Conservation (phyloP, 306 rosid genomes). For the Citrullus amarus region DNA sequence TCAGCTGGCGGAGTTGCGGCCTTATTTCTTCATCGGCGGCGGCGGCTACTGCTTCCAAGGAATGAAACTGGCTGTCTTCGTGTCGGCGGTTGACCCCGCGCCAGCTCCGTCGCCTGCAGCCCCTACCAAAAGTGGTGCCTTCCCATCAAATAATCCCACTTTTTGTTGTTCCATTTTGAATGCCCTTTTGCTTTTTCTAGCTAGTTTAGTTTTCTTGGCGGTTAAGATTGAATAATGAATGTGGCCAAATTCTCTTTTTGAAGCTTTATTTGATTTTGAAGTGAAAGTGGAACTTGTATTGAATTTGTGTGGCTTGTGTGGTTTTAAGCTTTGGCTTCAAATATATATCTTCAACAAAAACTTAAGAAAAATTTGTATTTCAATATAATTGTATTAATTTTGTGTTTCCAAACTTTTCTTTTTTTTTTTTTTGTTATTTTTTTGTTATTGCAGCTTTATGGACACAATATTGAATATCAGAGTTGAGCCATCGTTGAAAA, state of each 20-base stretch:
- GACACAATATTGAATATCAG: too few relatives aligned
- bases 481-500: too few relatives aligned
- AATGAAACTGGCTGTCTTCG: slow-evolving; percentile 37
- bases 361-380: too few relatives aligned
- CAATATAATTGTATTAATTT: too few relatives aligned
- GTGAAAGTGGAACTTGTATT: not conserved
- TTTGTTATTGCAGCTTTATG: too few relatives aligned
- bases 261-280: not conserved
- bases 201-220: not conserved
- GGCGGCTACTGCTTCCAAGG: slow-evolving; percentile 70
- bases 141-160: not conserved
- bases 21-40: slow-evolving; percentile 41
- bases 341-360: too few relatives aligned
- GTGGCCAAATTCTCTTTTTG: too few relatives aligned
- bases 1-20: slow-evolving; percentile 30
- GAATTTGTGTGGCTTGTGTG: not conserved
- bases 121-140: not conserved
- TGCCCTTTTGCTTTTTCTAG: slow-evolving; percentile 15
- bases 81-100: not conserved
- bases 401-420: too few relatives aligned
- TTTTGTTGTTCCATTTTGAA: not conserved
- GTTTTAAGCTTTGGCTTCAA: too few relatives aligned
- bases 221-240: not conserved
- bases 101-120: slow-evolving; percentile 16
- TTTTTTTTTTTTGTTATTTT: too few relatives aligned